Conservation (phyloP, 345 rosid genomes). For the Kernera saxatilis region DNA sequence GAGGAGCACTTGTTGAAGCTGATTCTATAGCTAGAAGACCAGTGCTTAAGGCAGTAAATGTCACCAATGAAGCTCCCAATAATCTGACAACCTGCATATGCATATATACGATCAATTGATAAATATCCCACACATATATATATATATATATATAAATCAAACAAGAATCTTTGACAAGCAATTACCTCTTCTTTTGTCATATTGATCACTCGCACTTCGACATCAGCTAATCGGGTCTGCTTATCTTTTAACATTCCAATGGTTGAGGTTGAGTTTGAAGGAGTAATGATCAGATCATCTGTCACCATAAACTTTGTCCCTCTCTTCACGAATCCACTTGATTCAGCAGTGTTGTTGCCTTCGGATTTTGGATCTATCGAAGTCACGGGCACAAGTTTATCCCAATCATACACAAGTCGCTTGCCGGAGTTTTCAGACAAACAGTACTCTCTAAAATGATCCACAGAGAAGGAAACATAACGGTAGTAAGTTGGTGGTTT, state of each 20-base stretch:
- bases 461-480: neutral
- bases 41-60: neutral
- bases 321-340: slow-evolving; percentile 4
- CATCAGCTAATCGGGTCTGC: neutral
- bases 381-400: neutral
- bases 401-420: neutral
- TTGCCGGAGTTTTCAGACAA: neutral
- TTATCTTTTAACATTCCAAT: neutral
- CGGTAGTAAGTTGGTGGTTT: slow-evolving; percentile 3
- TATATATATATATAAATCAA: no score
- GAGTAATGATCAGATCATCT: slow-evolving; percentile 2
- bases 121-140: no score
- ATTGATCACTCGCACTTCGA: neutral
- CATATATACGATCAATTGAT: neutral
- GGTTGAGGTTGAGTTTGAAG: neutral
- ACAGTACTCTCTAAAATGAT: slow-evolving; percentile 1
- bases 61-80: neutral
- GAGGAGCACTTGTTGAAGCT: neutral
- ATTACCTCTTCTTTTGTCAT: neutral
- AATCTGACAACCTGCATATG: neutral
- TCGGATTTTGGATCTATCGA: neutral
- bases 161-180: neutral
- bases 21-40: neutral
- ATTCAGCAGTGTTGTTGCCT: neutral
- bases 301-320: slow-evolving; percentile 9